Evolutionary conservation across 1,284 basidiomycete species (phyloP).

Genomic region (Fomitopsis betulina): DNA sequence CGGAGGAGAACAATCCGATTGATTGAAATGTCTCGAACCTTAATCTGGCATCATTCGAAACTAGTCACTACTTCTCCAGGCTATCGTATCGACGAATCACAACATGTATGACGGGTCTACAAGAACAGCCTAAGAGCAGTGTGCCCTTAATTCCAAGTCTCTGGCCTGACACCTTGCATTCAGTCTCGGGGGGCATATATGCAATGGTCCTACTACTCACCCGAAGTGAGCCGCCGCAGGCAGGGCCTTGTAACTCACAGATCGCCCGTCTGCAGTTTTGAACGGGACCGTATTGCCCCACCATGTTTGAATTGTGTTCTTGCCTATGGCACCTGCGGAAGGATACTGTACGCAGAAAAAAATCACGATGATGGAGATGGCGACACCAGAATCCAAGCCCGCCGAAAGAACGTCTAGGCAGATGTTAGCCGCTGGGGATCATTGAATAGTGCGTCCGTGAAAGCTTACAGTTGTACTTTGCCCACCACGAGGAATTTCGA

Average conservation of each 20-base stretch:
- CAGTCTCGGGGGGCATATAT: too few relatives aligned
- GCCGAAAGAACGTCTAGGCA: conserved; percentile 49
- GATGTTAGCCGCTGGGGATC: not conserved
- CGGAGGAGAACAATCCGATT: too few relatives aligned
- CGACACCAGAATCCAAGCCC: conserved; percentile 58
- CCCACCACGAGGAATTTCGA: conserved; percentile 49
- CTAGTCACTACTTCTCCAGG: too few relatives aligned
- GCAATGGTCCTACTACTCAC: conserved; percentile 9
- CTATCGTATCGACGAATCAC: too few relatives aligned
- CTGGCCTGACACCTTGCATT: too few relatives aligned
- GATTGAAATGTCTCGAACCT: too few relatives aligned
- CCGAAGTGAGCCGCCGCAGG: conserved; percentile 36
- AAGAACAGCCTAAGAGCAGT: too few relatives aligned
- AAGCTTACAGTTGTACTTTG: conserved; percentile 41
- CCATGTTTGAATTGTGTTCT: conserved; percentile 51
- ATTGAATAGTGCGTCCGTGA: too few relatives aligned
- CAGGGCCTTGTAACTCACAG: conserved; percentile 27
- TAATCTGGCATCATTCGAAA: too few relatives aligned
- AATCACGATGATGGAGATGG: conserved; percentile 51
- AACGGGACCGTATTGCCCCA: conserved; percentile 64
- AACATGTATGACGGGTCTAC: too few relatives aligned
- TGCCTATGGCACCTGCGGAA: conserved; percentile 52
- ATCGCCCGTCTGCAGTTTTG: conserved; percentile 38
- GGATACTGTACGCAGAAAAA: conserved; percentile 72
- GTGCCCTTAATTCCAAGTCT: too few relatives aligned